Evolutionary conservation across 2,329 filamentous ascomycete species (phyloP), one percentile per base, ranked within the genome.

Genomic region (Exophiala phaeomuriformis): DNA sequence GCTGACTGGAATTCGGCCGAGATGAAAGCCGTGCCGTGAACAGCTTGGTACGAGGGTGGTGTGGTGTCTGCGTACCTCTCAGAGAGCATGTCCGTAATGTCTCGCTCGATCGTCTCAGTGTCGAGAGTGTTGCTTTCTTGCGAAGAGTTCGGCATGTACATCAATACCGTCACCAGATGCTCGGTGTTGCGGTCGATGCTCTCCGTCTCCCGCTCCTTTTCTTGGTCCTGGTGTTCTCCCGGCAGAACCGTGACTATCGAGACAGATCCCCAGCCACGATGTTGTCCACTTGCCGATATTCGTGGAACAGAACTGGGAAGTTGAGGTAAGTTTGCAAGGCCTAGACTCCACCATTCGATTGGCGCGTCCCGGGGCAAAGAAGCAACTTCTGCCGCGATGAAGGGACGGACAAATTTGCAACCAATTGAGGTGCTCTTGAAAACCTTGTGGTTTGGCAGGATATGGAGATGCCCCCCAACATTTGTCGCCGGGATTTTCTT

Each of bases 301-400:
- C 49, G 37, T 8, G 50, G 40, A 29, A 10, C 49, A 10, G 56
- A 53, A 9, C 10, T 9, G 10, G 46, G 43, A 10, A 19, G 3
- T 9, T 42, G 51, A 0, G 84, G 79, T 6, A 81, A 68, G 1
- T 56, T 53, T 8, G 56, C 52, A 9, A 63, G 86, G 68, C 0
- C 88, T 86, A 2, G 81, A 66, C 53, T 85, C 84, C 88, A 85
- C 90, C 91, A 98, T 72, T 98, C 93, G 7, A 96, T 81, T 36
- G 76, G 76, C 30, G 85, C 85, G 10, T 73, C 75, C 19, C 88
- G 80, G 1, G 93, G 93, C 8, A 98, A 75, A 60, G 83, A 80
- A 41, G 84, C 78, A 1, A 96, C 86, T 64, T 93, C 83, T 1
- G 83, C 84, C 0, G 85, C 79, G 65, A 93, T 85, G 62, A 90